Evolutionary conservation across 1,284 basidiomycete species (phyloP), one percentile per base, ranked within the genome.

Genomic region (Ceratobasidium sp.): DNA sequence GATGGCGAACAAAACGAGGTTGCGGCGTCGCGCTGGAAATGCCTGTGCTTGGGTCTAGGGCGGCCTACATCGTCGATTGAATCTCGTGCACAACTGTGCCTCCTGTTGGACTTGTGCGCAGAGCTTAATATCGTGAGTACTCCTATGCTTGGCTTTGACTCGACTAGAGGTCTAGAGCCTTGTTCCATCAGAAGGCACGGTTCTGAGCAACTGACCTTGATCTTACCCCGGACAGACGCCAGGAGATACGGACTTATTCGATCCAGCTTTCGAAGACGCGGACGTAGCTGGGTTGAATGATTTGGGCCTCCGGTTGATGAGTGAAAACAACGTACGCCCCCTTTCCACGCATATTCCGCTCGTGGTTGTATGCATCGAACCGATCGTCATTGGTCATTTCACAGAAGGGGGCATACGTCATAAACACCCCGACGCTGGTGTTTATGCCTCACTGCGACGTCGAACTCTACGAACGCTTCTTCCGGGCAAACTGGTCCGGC

Each of bases 371-470:
- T 45, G 59, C 59, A 53, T 28, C 23, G 21, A 28, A 18, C n/a
- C 9, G 28, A 5, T 53, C 16, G 43, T 30, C 62, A 72, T 72
- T 67, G 52, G 59, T 41, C 50, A 10, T 34, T 62, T 75, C 32
- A 26, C 59, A 48, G 55, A 55, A 80, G 53, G 81, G 78, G 23
- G 77, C 76, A 58, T 79, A 82, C 73, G 74, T 57, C 55, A 72
- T 81, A 23, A 71, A 75, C 36, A 73, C 74, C 34, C 85, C 86
- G 74, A 91, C 89, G 58, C 82, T 92, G 71, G 82, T 88, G 69
- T 91, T 86, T 80, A 91, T 92, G 90, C 91, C 90, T 36, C 90
- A 92, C 78, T 92, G 91, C 77, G 89, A 91, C 78, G 77, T 89
- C 77, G 83, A 84, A 72, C 82, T 92, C 30, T 91, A 92, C 79